These are phyloP conservation scores for Starmera dryadoides DNA, from an alignment of 805 yeast species.

Conservation along the genomic window DNA sequence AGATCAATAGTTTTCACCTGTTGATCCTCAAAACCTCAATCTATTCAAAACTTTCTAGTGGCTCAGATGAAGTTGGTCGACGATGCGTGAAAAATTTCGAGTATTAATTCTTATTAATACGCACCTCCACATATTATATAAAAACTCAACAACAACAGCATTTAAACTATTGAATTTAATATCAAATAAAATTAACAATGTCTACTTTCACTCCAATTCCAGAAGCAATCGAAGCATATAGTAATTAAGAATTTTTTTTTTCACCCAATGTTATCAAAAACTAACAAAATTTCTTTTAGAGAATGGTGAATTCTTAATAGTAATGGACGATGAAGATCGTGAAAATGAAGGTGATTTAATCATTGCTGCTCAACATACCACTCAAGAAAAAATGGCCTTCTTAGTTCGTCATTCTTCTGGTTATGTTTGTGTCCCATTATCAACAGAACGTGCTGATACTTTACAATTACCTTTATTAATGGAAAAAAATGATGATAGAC, in stretches of 20 bases:
- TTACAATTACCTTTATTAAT: slow-evolving; percentile 75
- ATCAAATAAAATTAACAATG: too few relatives aligned
- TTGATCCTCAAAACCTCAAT: too few relatives aligned
- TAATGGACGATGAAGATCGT: slow-evolving; percentile 94
- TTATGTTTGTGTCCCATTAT: slow-evolving; percentile 86
- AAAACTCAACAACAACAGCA: too few relatives aligned
- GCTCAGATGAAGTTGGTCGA: too few relatives aligned
- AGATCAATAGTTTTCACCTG: too few relatives aligned
- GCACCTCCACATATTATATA: too few relatives aligned
- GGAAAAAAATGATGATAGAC: slow-evolving; percentile 58
- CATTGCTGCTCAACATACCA: slow-evolving; percentile 78
- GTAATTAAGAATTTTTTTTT: slow-evolving; percentile 22
- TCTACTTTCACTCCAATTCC: slow-evolving; percentile 44
- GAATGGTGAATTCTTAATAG: slow-evolving; percentile 61
- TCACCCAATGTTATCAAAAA: not conserved
- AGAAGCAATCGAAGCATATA: slow-evolving; percentile 67
- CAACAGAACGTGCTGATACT: slow-evolving; percentile 69
- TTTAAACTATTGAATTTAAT: too few relatives aligned
- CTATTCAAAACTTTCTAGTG: too few relatives aligned
- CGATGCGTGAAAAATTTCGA: too few relatives aligned
- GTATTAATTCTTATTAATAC: too few relatives aligned
- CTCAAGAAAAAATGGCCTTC: slow-evolving; percentile 89
- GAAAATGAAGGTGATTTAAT: slow-evolving; percentile 98
- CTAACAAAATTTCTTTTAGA: slow-evolving; percentile 4
- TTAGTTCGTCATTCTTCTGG: slow-evolving; percentile 84